Conservation (phyloP, 2,329 filamentous ascomycete species). For the Exophiala sp. region DNA sequence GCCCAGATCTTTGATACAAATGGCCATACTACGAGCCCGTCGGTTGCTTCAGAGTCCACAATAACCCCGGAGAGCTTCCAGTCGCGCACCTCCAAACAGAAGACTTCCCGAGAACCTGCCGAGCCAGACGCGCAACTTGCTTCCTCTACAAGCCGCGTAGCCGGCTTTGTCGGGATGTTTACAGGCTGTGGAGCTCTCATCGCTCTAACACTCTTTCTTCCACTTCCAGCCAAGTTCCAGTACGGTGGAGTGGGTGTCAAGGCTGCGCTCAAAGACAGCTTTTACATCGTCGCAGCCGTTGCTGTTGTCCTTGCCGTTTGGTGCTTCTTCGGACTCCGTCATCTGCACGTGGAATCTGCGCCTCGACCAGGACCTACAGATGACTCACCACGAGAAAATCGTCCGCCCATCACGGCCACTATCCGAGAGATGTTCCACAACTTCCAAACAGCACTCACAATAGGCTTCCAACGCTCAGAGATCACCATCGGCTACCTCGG, state of each 20-base stretch:
- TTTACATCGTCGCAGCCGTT: slow-evolving; percentile 77
- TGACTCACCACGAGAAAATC: not conserved
- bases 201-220: slow-evolving; percentile 76
- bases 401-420: not conserved
- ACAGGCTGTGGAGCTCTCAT: slow-evolving; percentile 89
- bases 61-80: slow-evolving; percentile 53
- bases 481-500: slow-evolving; percentile 88
- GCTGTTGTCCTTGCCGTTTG: slow-evolving; percentile 68
- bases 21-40: slow-evolving; percentile 47
- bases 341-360: slow-evolving; percentile 66
- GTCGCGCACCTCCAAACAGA: slow-evolving; percentile 15
- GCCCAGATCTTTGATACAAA: slow-evolving; percentile 3
- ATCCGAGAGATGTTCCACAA: slow-evolving; percentile 13
- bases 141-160: slow-evolving; percentile 60
- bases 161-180: slow-evolving; percentile 86
- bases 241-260: slow-evolving; percentile 68
- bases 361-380: slow-evolving; percentile 58
- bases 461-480: slow-evolving; percentile 71
- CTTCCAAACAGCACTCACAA: slow-evolving; percentile 55
- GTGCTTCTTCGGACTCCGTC: slow-evolving; percentile 73
- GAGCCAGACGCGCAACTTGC: slow-evolving; percentile 13
- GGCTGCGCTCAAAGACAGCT: slow-evolving; percentile 75
- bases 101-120: slow-evolving; percentile 13
- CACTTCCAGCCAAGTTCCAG: slow-evolving; percentile 77
- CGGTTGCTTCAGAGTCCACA: slow-evolving; percentile 58